Evolutionary conservation across 192 early-diverging fungal genomes (phyloP), one percentile per base, ranked within the genome.

Genomic region (Chytriomyces confervae): DNA sequence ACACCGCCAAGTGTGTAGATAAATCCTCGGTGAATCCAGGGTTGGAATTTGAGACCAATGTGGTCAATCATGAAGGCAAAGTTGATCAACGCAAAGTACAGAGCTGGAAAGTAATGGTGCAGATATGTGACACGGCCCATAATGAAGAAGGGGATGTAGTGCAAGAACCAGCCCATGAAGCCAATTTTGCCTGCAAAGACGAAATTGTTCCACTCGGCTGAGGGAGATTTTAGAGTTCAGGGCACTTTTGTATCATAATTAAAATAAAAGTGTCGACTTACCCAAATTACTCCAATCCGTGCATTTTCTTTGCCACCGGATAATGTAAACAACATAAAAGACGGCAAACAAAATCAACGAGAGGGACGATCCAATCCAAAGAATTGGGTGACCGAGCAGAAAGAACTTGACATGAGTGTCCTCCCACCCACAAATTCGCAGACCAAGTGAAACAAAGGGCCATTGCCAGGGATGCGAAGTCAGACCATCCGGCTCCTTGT

Each of bases 101-200:
- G 78, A 0, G 95, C 94, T 1, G 97, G 96, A 85, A 97, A 97
- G 80, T 98, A 98, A 82, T 98, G 97, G 80, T 99, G 97, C 47
- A 98, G 82, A 66, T 98, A 99, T 0, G 93, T 95, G 51, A 98
- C 95, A 45, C 97, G 92, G 44, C 96, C 97, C 95, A 99, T 98
- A 65, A 97, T 89, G 76, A 83, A 97, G 86, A 97, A 98, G 20
- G 96, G 96, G 45, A 92, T 50, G 82, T 97, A 99, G 82, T 99
- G 97, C 62, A 97, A 80, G 61, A 92, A 85, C 97, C 96, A 99
- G n/a, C 96, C 97, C 50, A 91, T 80, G 24, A 91, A 84, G 51
- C 94, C 88, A 13, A 93, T 80, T 77, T 94, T 92, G 20, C 85
- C 87, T n/a, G 86, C 89, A 67, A 89, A 93, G 18, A 85, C 71